These are phyloP conservation scores for Alternaria consortialis DNA, from an alignment of 2,329 filamentous ascomycete species.

Conservation along the genomic window DNA sequence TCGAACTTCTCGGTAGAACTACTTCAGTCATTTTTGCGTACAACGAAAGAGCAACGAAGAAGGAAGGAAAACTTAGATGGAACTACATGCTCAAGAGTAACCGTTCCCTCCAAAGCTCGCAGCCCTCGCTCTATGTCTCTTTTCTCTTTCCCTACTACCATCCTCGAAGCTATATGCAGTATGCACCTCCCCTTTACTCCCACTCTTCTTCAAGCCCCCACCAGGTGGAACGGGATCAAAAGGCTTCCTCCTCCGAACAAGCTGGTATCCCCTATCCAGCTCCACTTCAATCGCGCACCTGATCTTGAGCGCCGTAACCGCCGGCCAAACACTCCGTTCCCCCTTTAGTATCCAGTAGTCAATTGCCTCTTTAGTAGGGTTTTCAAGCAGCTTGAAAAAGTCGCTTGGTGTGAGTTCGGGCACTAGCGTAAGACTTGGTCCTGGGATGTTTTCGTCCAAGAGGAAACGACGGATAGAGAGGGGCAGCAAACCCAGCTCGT, in stretches of 20 bases:
- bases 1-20: too few relatives aligned
- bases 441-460: slow-evolving; percentile 83
- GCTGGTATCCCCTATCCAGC: slow-evolving; percentile 84
- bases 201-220: slow-evolving; percentile 32
- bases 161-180: slow-evolving; percentile 22
- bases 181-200: slow-evolving; percentile 31
- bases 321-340: slow-evolving; percentile 90
- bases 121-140: slow-evolving; percentile 33
- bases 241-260: slow-evolving; percentile 68
- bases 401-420: slow-evolving; percentile 78
- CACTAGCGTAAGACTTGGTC: slow-evolving; percentile 80
- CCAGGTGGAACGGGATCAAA: slow-evolving; percentile 42
- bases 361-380: slow-evolving; percentile 76
- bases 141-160: slow-evolving; percentile 9
- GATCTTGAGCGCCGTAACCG: slow-evolving; percentile 81
- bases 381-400: slow-evolving; percentile 81
- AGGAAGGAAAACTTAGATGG: neutral
- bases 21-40: neutral
- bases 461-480: slow-evolving; percentile 75
- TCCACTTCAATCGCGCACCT: slow-evolving; percentile 88
- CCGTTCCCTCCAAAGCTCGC: slow-evolving; percentile 40
- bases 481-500: slow-evolving; percentile 78
- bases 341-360: slow-evolving; percentile 87
- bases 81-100: neutral
- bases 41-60: neutral